Evolutionary conservation across 768 basidiomycete species (phyloP).

Genomic region (Xerocomellus chrysenteron): DNA sequence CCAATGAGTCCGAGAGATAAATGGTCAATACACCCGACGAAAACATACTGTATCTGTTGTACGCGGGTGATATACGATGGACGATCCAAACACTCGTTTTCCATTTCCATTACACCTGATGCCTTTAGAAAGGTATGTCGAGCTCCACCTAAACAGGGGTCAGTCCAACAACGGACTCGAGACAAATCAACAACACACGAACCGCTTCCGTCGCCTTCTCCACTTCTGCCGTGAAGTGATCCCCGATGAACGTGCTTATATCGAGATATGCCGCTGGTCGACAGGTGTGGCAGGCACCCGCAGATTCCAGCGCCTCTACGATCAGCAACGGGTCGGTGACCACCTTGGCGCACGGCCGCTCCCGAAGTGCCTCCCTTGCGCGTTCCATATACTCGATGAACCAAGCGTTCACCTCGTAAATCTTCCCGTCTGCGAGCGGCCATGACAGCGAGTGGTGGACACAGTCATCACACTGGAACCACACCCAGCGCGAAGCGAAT

Average conservation of each 20-base stretch:
- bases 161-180: constrained; percentile 1
- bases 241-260: constrained; percentile 32
- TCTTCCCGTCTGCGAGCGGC: constrained; percentile 35
- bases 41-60: neutral
- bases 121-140: constrained; percentile 28
- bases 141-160: constrained; percentile 29
- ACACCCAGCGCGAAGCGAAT: constrained; percentile 37
- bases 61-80: constrained; percentile 10
- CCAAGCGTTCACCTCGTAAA: constrained; percentile 36
- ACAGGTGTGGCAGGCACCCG: constrained; percentile 28
- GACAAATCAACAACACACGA: constrained; percentile 8
- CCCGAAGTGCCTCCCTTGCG: constrained; percentile 28
- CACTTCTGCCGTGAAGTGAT: constrained; percentile 30
- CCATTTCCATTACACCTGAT: neutral
- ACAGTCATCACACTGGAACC: constrained; percentile 41
- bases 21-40: neutral
- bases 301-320: constrained; percentile 31
- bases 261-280: constrained; percentile 32
- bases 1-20: neutral
- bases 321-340: constrained; percentile 32
- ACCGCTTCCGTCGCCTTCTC: constrained; percentile 31
- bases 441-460: constrained; percentile 34
- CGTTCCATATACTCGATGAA: constrained; percentile 38
- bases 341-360: constrained; percentile 32
- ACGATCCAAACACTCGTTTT: neutral